Percentiles rank a stretch among this genome's conserved stretches.
phyloP scores from a whole-genome alignment of 2,329 filamentous ascomycete species.

The Fonsecaea pedrosoi region DNA sequence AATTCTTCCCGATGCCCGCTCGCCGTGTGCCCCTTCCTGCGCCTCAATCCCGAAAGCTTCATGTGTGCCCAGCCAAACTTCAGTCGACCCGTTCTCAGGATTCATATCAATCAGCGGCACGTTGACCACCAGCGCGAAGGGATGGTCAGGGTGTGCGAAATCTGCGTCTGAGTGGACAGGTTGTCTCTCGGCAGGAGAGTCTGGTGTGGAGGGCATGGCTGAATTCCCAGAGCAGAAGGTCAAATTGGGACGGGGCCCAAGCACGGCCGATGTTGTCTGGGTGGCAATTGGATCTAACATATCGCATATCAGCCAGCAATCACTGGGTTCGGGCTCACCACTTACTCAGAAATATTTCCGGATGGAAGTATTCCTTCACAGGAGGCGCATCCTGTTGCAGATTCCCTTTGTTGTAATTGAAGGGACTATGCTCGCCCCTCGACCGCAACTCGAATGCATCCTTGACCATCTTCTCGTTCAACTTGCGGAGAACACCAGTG shows the following conservation, averaged over 20 bases:
- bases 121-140: slow-evolving; percentile 64
- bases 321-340: background rate
- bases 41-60: slow-evolving; percentile 44
- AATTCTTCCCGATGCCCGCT: slow-evolving; percentile 61
- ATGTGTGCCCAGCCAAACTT: slow-evolving; percentile 67
- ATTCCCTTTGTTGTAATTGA: slow-evolving; percentile 67
- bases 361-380: slow-evolving; percentile 56
- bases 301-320: background rate
- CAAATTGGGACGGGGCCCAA: slow-evolving; percentile 63
- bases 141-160: slow-evolving; percentile 61
- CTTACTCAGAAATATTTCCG: slow-evolving; percentile 62
- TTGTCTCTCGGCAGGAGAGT: slow-evolving; percentile 53
- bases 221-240: slow-evolving; percentile 66
- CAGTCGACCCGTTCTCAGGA: slow-evolving; percentile 62
- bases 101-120: slow-evolving; percentile 60
- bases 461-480: slow-evolving; percentile 66
- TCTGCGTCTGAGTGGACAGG: slow-evolving; percentile 67
- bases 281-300: slow-evolving; percentile 54
- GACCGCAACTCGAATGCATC: slow-evolving; percentile 62
- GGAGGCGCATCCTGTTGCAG: slow-evolving; percentile 66
- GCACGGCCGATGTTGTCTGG: slow-evolving; percentile 54
- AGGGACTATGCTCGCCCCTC: slow-evolving; percentile 62
- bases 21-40: slow-evolving; percentile 60
- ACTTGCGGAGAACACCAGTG: slow-evolving; percentile 58
- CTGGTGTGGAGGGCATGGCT: slow-evolving; percentile 59